Evolutionary conservation across 768 basidiomycete species (phyloP), one percentile per base, ranked within the genome.

Genomic region (Boletus insuetus): DNA sequence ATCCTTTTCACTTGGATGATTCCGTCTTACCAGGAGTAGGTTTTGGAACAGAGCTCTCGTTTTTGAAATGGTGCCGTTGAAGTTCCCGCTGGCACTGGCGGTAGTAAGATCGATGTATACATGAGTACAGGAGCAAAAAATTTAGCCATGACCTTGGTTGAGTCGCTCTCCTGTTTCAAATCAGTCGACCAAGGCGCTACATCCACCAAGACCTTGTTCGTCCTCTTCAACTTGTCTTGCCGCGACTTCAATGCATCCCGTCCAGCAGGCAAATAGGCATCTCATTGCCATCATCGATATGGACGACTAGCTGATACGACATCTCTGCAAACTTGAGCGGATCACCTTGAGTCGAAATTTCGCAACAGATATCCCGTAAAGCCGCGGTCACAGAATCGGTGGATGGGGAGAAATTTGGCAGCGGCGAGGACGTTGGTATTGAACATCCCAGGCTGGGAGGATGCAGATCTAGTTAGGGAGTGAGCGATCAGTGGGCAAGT

Each of bases 391-490:
- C 20, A 16, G 52, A 47, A n/a, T 56, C 38, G 12, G 48, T 61
- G 56, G 4, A 11, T 4, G 2, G 60, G 52, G 12, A 58, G 49
- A 6, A 62, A 6, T 16, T 38, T 8, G 26, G 17, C 45, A n/a
- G 44, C 13, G 3, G 51, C 35, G 31, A 61, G 4, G 6, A 34
- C 43, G 13, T 65, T 55, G 17, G 64, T 55, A 38, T 56, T 49
- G 43, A 69, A 69, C 0, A 19, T 44, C 6, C 64, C 65, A 0
- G 58, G 48, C 48, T 65, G 44, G 44, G 31, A 67, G 31, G 45
- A 63, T 54, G 26, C 61, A 55, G 19, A 60, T 53, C 56, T 63
- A 38, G n/a, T 14, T 13, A n/a, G n/a, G 22, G 8, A n/a, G 14
- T 39, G 38, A 39, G 38, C 14, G 8, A 29, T 29, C 26, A 29